Evolutionary conservation across 1,284 basidiomycete genomes (phyloP).

Genomic region (Ganoderma boninense): DNA sequence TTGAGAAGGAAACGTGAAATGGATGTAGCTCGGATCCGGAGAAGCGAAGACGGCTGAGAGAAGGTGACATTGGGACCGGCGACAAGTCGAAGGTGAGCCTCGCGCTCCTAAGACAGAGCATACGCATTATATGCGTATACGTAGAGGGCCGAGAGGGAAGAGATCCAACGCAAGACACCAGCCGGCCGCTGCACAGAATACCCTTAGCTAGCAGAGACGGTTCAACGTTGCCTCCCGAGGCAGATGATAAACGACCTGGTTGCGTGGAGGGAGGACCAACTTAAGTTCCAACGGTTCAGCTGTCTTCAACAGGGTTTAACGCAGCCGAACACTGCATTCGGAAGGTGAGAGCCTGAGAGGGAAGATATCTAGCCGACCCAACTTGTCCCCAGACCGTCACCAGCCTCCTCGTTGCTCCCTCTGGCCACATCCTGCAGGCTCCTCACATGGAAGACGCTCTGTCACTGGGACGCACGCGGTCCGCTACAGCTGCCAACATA

Average conservation of each 20-base stretch:
- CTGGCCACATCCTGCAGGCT: not conserved
- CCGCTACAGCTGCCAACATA: conserved; percentile 4
- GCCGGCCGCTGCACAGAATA: too few relatives aligned
- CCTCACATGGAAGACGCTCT: conserved; percentile 1
- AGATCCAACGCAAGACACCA: too few relatives aligned
- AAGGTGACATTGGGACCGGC: not conserved
- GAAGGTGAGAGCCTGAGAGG: too few relatives aligned
- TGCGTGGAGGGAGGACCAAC: too few relatives aligned
- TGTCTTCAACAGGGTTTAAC: too few relatives aligned
- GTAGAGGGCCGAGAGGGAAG: too few relatives aligned
- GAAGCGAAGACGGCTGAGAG: not conserved
- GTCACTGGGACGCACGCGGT: not conserved
- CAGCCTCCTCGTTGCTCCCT: not conserved
- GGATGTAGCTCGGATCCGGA: not conserved
- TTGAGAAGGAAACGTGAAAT: not conserved
- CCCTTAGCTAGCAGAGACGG: too few relatives aligned
- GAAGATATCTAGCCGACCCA: not conserved
- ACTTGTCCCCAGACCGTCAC: not conserved
- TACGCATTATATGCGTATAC: not conserved
- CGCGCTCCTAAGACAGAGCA: not conserved
- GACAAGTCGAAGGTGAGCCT: not conserved
- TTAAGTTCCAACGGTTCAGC: too few relatives aligned
- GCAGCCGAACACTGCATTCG: too few relatives aligned
- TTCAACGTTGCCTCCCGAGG: too few relatives aligned
- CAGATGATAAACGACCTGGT: too few relatives aligned